A percentile compares a stretch with the other conserved stretches of the same genome.
Evolutionary conservation across 1,284 basidiomycete genomes (phyloP).

Genomic region (Omphalotus olearius): DNA sequence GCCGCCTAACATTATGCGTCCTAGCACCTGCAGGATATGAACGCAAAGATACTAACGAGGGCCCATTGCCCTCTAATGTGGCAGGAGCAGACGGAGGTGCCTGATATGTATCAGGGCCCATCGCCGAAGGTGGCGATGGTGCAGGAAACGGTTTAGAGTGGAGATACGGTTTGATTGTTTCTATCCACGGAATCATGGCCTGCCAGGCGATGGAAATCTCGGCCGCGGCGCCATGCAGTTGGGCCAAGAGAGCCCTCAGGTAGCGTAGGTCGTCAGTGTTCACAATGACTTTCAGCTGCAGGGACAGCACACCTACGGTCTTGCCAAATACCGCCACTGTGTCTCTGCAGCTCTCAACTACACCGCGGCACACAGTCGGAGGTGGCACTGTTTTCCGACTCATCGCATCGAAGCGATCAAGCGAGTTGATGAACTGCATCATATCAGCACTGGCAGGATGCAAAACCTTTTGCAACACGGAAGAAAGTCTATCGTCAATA

Average conservation of each 20-base stretch:
- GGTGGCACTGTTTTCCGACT: constrained; percentile 69
- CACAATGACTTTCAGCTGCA: constrained; percentile 79
- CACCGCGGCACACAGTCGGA: constrained; percentile 70
- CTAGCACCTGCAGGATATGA: constrained; percentile 25
- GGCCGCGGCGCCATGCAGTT: constrained; percentile 86
- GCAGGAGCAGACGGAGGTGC: constrained; percentile 19
- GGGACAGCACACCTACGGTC: constrained; percentile 76
- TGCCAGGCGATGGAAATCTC: constrained; percentile 90
- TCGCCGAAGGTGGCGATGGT: constrained; percentile 20
- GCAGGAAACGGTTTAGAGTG: constrained; percentile 31
- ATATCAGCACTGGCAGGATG: constrained; percentile 84
- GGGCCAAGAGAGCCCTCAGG: constrained; percentile 82
- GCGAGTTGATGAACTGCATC: constrained; percentile 79
- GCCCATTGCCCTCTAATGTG: constrained; percentile 12
- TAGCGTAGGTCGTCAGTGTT: constrained; percentile 83
- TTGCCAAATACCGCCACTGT: constrained; percentile 85
- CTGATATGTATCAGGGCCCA: constrained; percentile 19
- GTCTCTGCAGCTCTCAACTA: constrained; percentile 85
- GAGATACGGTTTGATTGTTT: constrained; percentile 66
- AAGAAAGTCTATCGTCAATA: constrained; percentile 82
- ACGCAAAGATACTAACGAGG: constrained; percentile 22
- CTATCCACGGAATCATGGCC: constrained; percentile 70
- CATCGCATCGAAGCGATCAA: constrained; percentile 90
- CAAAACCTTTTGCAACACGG: constrained; percentile 78
- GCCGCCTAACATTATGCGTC: constrained; percentile 65